Percentiles rank a stretch among this genome's conserved stretches.
Evolutionary conservation across 768 basidiomycete species (phyloP).

Genomic region (Kondoa subrosea): DNA sequence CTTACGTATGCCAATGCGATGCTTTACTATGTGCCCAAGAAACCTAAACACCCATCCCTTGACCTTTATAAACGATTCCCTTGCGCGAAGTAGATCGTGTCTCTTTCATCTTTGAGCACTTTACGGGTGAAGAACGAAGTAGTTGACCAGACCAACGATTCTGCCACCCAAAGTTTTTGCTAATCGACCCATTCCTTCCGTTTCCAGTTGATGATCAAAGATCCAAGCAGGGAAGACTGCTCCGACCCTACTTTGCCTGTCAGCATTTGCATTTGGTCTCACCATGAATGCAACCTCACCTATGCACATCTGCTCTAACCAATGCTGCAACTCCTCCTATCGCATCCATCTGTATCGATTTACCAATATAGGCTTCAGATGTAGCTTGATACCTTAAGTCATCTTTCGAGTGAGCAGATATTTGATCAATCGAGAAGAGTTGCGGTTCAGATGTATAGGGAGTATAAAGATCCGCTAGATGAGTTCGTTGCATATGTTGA

Average conservation of each 20-base stretch:
- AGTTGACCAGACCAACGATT: constrained; percentile 17
- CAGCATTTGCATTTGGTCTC: not conserved
- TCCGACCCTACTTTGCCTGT: constrained; percentile 9
- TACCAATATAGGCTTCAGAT: constrained; percentile 17
- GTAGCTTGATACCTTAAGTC: constrained; percentile 9
- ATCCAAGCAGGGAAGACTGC: constrained; percentile 24
- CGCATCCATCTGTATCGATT: constrained; percentile 17
- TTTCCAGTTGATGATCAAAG: constrained; percentile 24
- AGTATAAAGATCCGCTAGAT: constrained; percentile 20
- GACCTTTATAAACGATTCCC: no score
- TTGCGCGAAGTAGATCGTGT: no score
- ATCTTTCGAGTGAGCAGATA: not conserved
- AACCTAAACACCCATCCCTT: no score
- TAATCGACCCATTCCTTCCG: constrained; percentile 24
- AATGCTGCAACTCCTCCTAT: constrained; percentile 23
- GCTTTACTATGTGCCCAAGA: no score
- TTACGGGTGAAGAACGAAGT: constrained; percentile 19
- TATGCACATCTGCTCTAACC: constrained; percentile 21
- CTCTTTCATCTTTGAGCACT: no score
- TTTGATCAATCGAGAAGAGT: constrained; percentile 8
- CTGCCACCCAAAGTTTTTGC: constrained; percentile 18
- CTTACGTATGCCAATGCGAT: no score
- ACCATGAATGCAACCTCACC: not conserved
- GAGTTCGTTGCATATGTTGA: constrained; percentile 22
- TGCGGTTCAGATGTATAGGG: not conserved